Evolutionary conservation across 805 yeast genomes (phyloP).

Genomic region (Schizosaccharomyces octosporus): DNA sequence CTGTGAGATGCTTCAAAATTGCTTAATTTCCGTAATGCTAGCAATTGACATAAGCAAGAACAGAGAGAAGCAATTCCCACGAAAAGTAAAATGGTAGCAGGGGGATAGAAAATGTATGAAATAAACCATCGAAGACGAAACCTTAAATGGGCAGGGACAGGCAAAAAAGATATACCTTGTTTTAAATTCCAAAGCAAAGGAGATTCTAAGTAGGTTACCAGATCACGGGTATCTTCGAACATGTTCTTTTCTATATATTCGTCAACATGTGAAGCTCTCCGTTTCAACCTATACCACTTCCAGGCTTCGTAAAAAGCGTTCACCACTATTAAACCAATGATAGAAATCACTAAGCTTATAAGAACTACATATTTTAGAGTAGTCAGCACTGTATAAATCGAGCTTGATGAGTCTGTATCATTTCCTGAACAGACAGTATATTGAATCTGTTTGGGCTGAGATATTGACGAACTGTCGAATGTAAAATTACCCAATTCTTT

Average conservation of each 20-base stretch:
- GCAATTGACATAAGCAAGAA: slow-evolving; percentile 28
- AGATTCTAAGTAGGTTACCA: background rate
- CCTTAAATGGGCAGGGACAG: background rate
- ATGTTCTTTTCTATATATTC: slow-evolving; percentile 3
- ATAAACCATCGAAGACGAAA: slow-evolving; percentile 18
- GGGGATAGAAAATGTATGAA: slow-evolving; percentile 27
- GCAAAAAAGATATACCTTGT: background rate
- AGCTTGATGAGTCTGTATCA: slow-evolving; percentile 12
- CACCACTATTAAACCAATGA: slow-evolving; percentile 12
- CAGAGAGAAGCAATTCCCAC: slow-evolving; percentile 34
- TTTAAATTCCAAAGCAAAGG: background rate
- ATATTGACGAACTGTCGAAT: slow-evolving; percentile 15
- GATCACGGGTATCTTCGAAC: background rate
- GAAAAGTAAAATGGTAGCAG: slow-evolving; percentile 25
- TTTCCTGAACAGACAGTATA: slow-evolving; percentile 18
- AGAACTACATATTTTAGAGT: background rate
- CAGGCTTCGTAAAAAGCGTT: slow-evolving; percentile 22
- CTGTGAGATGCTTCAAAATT: slow-evolving; percentile 5
- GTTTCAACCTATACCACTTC: slow-evolving; percentile 24
- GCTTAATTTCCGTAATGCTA: slow-evolving; percentile 18
- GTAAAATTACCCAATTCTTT: slow-evolving; percentile 6
- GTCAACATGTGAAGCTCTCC: slow-evolving; percentile 12
- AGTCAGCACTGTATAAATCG: too few species aligned
- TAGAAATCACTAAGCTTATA: background rate
- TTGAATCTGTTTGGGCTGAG: slow-evolving; percentile 16